Evolutionary conservation across 768 basidiomycete genomes (phyloP), one percentile per base, ranked within the genome.

Genomic region (Boletellus ananiceps): DNA sequence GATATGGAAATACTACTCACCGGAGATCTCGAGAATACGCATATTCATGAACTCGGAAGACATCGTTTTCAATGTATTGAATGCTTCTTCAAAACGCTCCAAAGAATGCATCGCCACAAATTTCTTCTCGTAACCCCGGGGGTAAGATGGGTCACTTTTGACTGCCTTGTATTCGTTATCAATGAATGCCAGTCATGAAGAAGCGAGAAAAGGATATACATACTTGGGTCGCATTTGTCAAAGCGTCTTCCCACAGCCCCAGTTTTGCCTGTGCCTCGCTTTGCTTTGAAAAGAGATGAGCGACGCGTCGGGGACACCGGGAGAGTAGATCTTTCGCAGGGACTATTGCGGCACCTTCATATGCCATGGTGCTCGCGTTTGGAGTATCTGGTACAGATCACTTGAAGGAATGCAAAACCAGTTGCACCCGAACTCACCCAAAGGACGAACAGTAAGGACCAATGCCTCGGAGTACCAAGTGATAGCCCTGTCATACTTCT

Each of bases 401-500:
- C 38, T 19, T 40, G 19, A 19, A 19, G 19, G n/a, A 49, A 12
- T 31, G 15, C 14, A 1, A 14, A 9, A 37, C 3, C 11, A 40
- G 13, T 15, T 1, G 0, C 0, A 13, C 18, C 14, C n/a, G 15
- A 27, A 25, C 47, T 42, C 36, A 59, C 57, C 37, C 2, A 37
- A 47, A 16, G 41, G 37, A 31, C 12, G 45, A 21, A 31, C 39
- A 32, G 48, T n/a, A 8, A 55, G 54, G 12, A 3, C 8, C 11
- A 50, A 41, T 19, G 58, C 40, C 37, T 47, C 46, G 8, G 57
- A 36, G 38, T 59, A 59, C 53, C 53, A 59, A 4, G 27, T 31
- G 18, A 50, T 40, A 8, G 57, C 57, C 12, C 45, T 40, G 8
- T 43, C 48, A 32, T 43, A 37, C 6, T 8, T 47, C 3, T 13